phyloP scores from a whole-genome alignment of 306 rosid species.

The Fagus crenata region DNA sequence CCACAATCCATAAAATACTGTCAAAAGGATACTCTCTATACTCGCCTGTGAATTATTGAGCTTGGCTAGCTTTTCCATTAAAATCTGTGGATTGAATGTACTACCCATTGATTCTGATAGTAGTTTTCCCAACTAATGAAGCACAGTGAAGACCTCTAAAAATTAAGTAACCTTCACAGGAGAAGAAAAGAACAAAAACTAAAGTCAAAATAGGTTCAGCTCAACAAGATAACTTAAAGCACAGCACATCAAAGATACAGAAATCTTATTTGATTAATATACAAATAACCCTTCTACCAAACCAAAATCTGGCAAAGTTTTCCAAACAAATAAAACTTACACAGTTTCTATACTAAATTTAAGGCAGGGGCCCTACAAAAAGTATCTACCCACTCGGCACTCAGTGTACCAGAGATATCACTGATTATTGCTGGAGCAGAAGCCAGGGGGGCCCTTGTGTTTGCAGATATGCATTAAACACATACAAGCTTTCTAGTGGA shows the following conservation, averaged over 20 bases:
- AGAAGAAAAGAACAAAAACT: constrained; percentile 10
- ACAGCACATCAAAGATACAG: not conserved
- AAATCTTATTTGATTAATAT: not conserved
- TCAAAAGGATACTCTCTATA: constrained; percentile 98
- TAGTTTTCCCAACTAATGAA: constrained; percentile 32
- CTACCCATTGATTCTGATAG: constrained; percentile 69
- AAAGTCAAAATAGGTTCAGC: constrained; percentile 22
- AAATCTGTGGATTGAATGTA: constrained; percentile 95
- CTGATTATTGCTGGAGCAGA: not conserved
- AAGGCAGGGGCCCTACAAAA: not conserved
- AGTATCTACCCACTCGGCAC: not conserved
- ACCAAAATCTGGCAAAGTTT: not conserved
- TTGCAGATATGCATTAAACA: not conserved
- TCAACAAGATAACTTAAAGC: not conserved
- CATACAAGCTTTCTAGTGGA: not conserved
- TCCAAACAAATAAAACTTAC: not conserved
- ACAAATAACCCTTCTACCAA: not conserved
- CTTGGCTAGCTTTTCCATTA: constrained; percentile 90
- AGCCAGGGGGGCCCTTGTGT: not conserved
- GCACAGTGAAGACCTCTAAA: constrained; percentile 34
- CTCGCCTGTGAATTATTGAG: constrained; percentile 92
- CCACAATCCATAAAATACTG: constrained; percentile 18
- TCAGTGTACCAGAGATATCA: not conserved
- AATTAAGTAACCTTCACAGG: constrained; percentile 37
- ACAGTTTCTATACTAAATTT: not conserved